Evolutionary conservation across 1,139 yeast species (phyloP), one percentile per base, ranked within the genome.

Genomic region (Pneumocystis canis): DNA sequence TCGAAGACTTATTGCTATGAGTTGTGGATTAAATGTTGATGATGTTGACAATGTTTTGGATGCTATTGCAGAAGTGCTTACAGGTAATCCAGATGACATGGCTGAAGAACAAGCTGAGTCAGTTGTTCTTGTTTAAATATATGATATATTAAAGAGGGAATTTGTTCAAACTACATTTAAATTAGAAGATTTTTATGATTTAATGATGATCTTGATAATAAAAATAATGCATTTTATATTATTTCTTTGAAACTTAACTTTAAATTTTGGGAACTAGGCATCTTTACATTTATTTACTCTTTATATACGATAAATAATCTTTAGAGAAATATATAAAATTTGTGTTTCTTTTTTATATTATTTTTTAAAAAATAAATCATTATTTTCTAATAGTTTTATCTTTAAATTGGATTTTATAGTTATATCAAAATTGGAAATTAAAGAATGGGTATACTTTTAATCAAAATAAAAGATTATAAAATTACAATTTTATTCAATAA

Each of bases 21-120:
- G 94, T 65, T 89, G 97, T 69, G 95, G 89, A 2, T 79, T 89
- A 65, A 82, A 83, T 64, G 79, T 84, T 39, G 95, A 87, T 65
- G 92, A 87, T 67, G 85, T 90, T 65, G 96, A 89, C 70, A 82
- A 84, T n/a, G 73, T 83, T 63, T 72, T 84, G 61, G 87, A 61
- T 40, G 63, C 63, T 18, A 58, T 61, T 30, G 56, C 54, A 25
- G 63, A 61, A 39, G 63, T 40, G 9, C 37, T 61, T 25, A 59
- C 54, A 18, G 54, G 54, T 5, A 47, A 47, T 11, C 54, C 54
- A 3, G 54, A 47, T 47, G 54, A 47, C 11, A 47, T 47, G 54
- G 31, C 54, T 25, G 54, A 47, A 25, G 54, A 47, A 25, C 54
- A 47, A 25, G 54, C 54, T 1, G 54, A 47, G 11, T 47, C 54